Percentiles rank a stretch among this genome's conserved stretches.
phyloP scores from a whole-genome alignment of 345 rosid species.

The Eucalyptus tenuipes region DNA sequence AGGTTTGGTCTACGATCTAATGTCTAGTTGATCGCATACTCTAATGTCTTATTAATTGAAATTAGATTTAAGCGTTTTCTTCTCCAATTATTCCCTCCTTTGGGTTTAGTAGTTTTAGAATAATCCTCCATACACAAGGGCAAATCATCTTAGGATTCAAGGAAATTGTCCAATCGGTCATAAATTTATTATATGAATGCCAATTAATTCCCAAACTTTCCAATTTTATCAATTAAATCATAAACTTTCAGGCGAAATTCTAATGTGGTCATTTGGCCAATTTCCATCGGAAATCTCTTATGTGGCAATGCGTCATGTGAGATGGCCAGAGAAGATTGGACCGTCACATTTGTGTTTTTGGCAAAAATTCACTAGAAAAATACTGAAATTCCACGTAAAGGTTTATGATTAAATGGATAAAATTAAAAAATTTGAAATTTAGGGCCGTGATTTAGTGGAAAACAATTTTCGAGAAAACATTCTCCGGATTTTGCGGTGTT shows the following conservation, averaged over 20 bases:
- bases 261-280: background rate
- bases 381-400: rapidly evolving
- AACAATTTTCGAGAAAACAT: too few species aligned
- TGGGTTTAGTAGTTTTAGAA: background rate
- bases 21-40: background rate
- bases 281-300: background rate
- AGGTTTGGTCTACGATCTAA: background rate
- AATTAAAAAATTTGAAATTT: too few species aligned
- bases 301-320: background rate
- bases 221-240: background rate
- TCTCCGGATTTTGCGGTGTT: rapidly evolving
- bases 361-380: background rate
- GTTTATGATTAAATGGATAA: too few species aligned
- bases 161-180: background rate
- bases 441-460: rapidly evolving
- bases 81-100: background rate
- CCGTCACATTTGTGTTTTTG: background rate
- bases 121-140: background rate
- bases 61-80: background rate
- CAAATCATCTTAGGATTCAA: background rate
- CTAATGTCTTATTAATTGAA: background rate
- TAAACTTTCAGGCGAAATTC: rapidly evolving
- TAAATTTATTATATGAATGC: rapidly evolving
- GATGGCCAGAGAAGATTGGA: background rate
- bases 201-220: background rate